phyloP scores from a whole-genome alignment of 768 basidiomycete genomes.

The Austroboletus eburneus region DNA sequence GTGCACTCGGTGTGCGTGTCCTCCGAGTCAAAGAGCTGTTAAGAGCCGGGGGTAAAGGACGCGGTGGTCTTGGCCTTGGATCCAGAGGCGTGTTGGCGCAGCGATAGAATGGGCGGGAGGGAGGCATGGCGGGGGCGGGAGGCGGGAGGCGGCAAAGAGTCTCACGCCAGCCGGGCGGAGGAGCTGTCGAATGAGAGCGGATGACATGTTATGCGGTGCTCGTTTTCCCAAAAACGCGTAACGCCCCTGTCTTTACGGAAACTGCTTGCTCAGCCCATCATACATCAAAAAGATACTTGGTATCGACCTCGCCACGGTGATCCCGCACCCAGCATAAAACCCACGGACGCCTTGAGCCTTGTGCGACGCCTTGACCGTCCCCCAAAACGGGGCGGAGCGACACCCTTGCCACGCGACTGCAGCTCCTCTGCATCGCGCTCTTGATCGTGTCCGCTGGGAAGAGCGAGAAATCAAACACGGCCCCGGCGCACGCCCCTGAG shows the following conservation, averaged over 20 bases:
- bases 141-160: neutral
- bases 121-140: slow-evolving; percentile 1
- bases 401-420: slow-evolving; percentile 43
- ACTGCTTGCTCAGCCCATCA: slow-evolving; percentile 61
- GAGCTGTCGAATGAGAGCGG: too few species aligned
- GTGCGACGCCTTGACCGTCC: slow-evolving; percentile 69
- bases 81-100: slow-evolving; percentile 28
- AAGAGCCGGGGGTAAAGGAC: slow-evolving; percentile 62
- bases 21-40: slow-evolving; percentile 53
- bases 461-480: slow-evolving; percentile 76
- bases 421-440: slow-evolving; percentile 92
- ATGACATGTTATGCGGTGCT: neutral
- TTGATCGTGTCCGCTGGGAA: slow-evolving; percentile 97
- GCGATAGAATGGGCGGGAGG: neutral
- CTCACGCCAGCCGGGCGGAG: slow-evolving; percentile 1
- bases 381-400: slow-evolving; percentile 40
- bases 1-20: slow-evolving; percentile 55
- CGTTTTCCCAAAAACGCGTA: too few species aligned
- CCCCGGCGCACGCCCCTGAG: slow-evolving; percentile 78
- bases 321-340: slow-evolving; percentile 88
- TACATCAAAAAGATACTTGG: slow-evolving; percentile 94
- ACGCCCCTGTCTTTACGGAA: slow-evolving; percentile 32
- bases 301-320: slow-evolving; percentile 80
- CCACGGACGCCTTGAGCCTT: slow-evolving; percentile 72
- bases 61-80: slow-evolving; percentile 46